Base-by-base conservation (phyloP, 768 basidiomycete genomes). In the Galerina sulciceps region DNA sequence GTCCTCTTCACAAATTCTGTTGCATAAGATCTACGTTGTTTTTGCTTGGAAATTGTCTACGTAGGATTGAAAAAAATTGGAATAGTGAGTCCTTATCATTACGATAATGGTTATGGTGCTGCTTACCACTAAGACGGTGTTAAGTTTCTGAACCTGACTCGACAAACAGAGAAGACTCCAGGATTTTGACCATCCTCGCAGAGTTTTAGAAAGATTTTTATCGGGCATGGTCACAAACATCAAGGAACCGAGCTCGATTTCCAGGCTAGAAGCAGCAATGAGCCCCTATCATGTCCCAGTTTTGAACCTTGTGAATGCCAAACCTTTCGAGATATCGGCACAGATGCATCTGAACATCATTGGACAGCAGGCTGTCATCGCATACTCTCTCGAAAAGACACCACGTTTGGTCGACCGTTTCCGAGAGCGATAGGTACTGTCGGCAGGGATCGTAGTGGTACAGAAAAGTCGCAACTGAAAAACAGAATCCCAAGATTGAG, bases 391-490 rank as follows among this genome's bases (percentile, higher is more conserved):
- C 43, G 36, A 41, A 48, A 9, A 57, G 26, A 37, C 34, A 15
- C 36, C 60, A 50, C 20, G 55, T 41, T 22, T 58, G 56, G 38
- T 57, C 55, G 18, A 61, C 37, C 23, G 22, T 20, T 35, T 57
- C 55, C 17, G 48, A 26, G 11, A 53, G 40, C 36, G 52, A 53
- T 13, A 57, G 44, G 36, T 52, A 56, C 18, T 44, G 44, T 13
- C 43, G 40, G 10, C 34, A 48, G 10, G 60, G 63, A 26, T 45
- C 35, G 37, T 56, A 57, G 14, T 58, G 47, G 10, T 52, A 52
- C 5, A 57, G 17, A 20, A 65, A 65, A 18, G 46, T 26, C 4
- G 54, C 9, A 1, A 48, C 36, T 6, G 57, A 56, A n/a, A 59
- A 42, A 26, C 53, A 15, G 23, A 56, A 17, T 8, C 58, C 58